Conservation (phyloP, 2,329 filamentous ascomycete species). For the Exophiala sp. region DNA sequence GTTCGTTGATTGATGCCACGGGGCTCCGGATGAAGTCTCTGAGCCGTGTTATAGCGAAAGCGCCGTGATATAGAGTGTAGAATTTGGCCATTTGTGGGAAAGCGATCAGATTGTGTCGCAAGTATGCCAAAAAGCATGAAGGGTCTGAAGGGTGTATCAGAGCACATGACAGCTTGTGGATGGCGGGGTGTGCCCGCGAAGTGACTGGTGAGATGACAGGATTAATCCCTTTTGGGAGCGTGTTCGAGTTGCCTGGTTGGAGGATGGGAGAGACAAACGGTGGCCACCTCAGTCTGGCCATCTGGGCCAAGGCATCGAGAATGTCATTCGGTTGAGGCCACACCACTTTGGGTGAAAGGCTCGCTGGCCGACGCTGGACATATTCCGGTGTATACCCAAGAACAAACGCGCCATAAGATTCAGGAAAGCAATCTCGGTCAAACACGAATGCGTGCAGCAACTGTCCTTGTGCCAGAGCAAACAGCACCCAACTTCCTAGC, state of each 20-base stretch:
- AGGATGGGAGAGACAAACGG: conserved; percentile 79
- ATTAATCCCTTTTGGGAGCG: conserved; percentile 58
- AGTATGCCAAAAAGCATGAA: conserved; percentile 77
- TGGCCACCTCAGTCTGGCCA: conserved; percentile 80
- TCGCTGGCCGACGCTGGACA: conserved; percentile 63
- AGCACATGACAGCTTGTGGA: conserved; percentile 74
- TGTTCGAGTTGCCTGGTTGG: conserved; percentile 63
- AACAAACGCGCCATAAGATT: conserved; percentile 60
- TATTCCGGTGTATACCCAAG: conserved; percentile 69
- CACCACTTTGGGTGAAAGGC: conserved; percentile 57
- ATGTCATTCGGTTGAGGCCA: conserved; percentile 76
- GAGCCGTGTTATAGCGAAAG: conserved; percentile 64
- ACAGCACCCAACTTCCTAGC: conserved; percentile 78
- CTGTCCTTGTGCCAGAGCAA: conserved; percentile 70
- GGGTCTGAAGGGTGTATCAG: conserved; percentile 82
- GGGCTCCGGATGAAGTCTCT: conserved; percentile 64
- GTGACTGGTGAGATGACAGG: conserved; percentile 68
- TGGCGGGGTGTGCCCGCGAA: conserved; percentile 77
- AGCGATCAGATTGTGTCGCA: conserved; percentile 78
- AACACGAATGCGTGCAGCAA: conserved; percentile 70
- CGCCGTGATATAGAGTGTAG: conserved; percentile 63
- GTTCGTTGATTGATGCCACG: conserved; percentile 56
- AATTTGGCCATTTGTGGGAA: conserved; percentile 74
- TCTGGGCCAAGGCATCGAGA: conserved; percentile 72
- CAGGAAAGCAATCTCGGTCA: conserved; percentile 66